Conservation (phyloP, 75 land plant genomes). For the Chamaecyparis obtusa region DNA sequence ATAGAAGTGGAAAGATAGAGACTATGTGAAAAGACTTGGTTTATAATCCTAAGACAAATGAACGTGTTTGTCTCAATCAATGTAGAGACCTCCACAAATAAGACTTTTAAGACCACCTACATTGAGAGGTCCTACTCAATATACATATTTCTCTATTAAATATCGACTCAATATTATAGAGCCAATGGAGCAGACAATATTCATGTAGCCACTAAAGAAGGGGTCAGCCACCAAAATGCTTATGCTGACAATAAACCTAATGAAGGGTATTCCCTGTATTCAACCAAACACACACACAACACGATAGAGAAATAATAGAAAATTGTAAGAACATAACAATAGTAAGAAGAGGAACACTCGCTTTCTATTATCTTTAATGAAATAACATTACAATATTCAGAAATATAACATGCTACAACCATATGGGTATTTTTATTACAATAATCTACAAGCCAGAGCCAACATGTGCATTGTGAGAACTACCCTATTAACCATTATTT, state of each 20-base stretch:
- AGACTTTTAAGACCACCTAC: slow-evolving; percentile 65
- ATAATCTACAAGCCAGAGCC: too few relatives aligned
- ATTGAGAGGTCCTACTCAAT: slow-evolving; percentile 78
- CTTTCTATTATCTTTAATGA: too few relatives aligned
- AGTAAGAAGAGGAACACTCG: too few relatives aligned
- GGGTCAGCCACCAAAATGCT: slow-evolving; percentile 69
- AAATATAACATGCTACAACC: too few relatives aligned
- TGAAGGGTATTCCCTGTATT: too few relatives aligned
- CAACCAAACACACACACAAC: too few relatives aligned
- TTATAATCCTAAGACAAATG: slow-evolving; percentile 13
- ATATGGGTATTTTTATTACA: too few relatives aligned
- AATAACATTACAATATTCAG: too few relatives aligned
- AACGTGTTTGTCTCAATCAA: slow-evolving; percentile 6
- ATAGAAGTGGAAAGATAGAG: neutral
- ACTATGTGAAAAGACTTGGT: neutral
- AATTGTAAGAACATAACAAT: too few relatives aligned
- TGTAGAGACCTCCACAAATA: slow-evolving; percentile 40
- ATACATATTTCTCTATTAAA: slow-evolving; percentile 60
- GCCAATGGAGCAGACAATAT: slow-evolving; percentile 74
- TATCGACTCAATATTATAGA: slow-evolving; percentile 48
- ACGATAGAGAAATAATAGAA: too few relatives aligned
- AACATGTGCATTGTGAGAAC: too few relatives aligned
- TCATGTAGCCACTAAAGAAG: slow-evolving; percentile 74
- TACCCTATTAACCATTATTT: too few relatives aligned
- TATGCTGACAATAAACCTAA: slow-evolving; percentile 55